These are phyloP conservation scores for Theileria parva DNA, from an alignment of 169 alveolate genomes.

Conservation along the genomic window DNA sequence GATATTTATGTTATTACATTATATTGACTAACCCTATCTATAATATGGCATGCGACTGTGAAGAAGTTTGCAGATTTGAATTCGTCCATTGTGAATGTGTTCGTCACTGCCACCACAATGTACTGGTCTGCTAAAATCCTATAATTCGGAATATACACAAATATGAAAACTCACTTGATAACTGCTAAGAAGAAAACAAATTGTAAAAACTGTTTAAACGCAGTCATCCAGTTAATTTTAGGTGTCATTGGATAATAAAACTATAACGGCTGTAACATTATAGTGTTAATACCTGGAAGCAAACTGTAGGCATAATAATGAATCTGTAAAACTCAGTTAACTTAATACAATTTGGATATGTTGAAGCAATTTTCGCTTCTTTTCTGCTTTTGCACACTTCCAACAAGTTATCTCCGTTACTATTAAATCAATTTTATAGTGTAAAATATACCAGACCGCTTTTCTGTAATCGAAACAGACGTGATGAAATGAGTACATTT, in stretches of 20 bases:
- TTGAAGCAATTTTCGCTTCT: slow-evolving; percentile 79
- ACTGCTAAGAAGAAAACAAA: slow-evolving; percentile 70
- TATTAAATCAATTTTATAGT: slow-evolving; percentile 7
- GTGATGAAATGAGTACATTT: slow-evolving; percentile 87
- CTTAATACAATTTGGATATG: slow-evolving; percentile 85
- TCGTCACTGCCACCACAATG: slow-evolving; percentile 80
- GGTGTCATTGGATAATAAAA: slow-evolving; percentile 83
- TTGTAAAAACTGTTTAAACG: slow-evolving; percentile 69
- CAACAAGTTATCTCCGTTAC: slow-evolving; percentile 56
- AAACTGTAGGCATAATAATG: slow-evolving; percentile 89
- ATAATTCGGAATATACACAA: neutral
- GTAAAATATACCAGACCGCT: slow-evolving; percentile 62
- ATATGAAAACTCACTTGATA: slow-evolving; percentile 43
- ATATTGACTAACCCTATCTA: slow-evolving; percentile 62
- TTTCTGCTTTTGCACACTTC: slow-evolving; percentile 54
- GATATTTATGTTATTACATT: neutral
- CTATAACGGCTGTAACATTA: slow-evolving; percentile 7
- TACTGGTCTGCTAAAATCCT: slow-evolving; percentile 86
- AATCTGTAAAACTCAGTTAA: slow-evolving; percentile 79
- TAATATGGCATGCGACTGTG: slow-evolving; percentile 52
- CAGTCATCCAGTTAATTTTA: slow-evolving; percentile 74
- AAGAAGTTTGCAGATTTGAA: slow-evolving; percentile 71
- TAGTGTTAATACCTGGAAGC: slow-evolving; percentile 77
- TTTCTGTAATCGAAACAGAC: slow-evolving; percentile 87
- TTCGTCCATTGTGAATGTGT: slow-evolving; percentile 86